Percentiles rank a stretch among this genome's conserved stretches.
Conservation (phyloP, 768 basidiomycete species). For the Omphalotus guepiniiformis region DNA sequence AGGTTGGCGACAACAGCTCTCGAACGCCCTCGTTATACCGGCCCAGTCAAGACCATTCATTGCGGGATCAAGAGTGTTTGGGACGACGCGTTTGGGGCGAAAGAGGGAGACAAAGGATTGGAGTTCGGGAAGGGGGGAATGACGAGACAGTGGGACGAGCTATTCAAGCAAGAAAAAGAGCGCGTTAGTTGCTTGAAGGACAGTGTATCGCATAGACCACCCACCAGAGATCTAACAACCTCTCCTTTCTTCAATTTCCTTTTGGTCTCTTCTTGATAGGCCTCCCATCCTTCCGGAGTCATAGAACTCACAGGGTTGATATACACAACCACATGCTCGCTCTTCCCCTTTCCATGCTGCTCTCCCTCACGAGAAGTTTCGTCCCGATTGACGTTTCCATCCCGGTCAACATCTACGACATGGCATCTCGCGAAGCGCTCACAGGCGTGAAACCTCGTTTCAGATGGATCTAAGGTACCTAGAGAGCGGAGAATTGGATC, state of each 20-base stretch:
- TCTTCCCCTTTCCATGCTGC: constrained; percentile 26
- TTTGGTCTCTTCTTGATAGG: constrained; percentile 36
- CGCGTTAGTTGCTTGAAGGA: no score
- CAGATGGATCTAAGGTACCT: constrained; percentile 52
- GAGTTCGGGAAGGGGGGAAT: constrained; percentile 86
- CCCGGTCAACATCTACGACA: constrained; percentile 42
- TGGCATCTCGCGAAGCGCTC: constrained; percentile 77
- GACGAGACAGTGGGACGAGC: constrained; percentile 82
- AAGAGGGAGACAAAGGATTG: constrained; percentile 79
- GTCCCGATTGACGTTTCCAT: constrained; percentile 18
- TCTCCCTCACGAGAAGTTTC: constrained; percentile 4
- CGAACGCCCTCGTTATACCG: constrained; percentile 67
- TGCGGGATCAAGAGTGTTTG: constrained; percentile 63
- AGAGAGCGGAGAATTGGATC: constrained; percentile 62
- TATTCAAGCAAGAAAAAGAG: no score
- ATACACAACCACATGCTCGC: constrained; percentile 63
- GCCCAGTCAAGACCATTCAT: constrained; percentile 66
- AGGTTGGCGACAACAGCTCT: constrained; percentile 27
- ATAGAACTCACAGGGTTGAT: constrained; percentile 81
- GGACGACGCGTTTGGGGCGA: constrained; percentile 69
- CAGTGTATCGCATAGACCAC: no score
- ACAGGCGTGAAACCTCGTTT: constrained; percentile 90
- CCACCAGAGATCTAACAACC: constrained; percentile 60
- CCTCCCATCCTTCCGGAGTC: constrained; percentile 46
- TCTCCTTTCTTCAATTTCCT: constrained; percentile 36